Conservation (phyloP, 176 grass and related monocot species). For the Aegilops longissima region DNA sequence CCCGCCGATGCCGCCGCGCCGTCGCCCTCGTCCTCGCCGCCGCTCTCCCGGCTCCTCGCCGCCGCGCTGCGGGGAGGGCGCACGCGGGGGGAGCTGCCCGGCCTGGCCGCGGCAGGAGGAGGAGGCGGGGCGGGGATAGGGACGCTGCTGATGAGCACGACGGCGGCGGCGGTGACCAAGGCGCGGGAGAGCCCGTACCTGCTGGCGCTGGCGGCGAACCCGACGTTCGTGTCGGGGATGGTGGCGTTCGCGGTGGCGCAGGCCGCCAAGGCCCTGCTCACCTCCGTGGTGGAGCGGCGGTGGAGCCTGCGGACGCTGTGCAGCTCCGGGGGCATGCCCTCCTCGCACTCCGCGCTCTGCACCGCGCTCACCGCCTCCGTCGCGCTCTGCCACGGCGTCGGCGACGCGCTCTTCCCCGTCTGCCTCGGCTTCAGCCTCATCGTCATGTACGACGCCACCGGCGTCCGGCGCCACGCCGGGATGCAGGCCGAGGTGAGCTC, state of each 20-base stretch:
- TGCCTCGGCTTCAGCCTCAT: slow-evolving; percentile 90
- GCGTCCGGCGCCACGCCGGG: slow-evolving; percentile 91
- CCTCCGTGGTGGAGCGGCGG: slow-evolving; percentile 84
- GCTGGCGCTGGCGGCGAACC: slow-evolving; percentile 69
- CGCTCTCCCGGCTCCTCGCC: slow-evolving; percentile 23
- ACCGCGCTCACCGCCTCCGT: slow-evolving; percentile 89
- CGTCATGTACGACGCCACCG: slow-evolving; percentile 95
- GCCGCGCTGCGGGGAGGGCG: slow-evolving; percentile 43
- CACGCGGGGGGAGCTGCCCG: slow-evolving; percentile 49
- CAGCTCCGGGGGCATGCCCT: slow-evolving; percentile 95
- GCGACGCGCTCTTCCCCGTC: slow-evolving; percentile 87
- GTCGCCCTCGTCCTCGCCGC: background rate
- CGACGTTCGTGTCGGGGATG: slow-evolving; percentile 88
- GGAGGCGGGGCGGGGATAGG: slow-evolving; percentile 59
- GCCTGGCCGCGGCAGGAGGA: slow-evolving; percentile 28
- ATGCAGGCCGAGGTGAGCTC: slow-evolving; percentile 93
- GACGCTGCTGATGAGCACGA: slow-evolving; percentile 94
- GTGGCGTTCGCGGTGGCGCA: slow-evolving; percentile 82
- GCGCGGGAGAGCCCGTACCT: slow-evolving; percentile 71
- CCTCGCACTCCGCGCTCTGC: slow-evolving; percentile 90
- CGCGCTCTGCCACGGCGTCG: slow-evolving; percentile 85
- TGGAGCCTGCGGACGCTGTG: slow-evolving; percentile 80
- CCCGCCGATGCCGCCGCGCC: slow-evolving; percentile 15
- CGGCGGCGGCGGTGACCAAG: slow-evolving; percentile 73
- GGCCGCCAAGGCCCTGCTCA: slow-evolving; percentile 70